Evolutionary conservation across 2,329 filamentous ascomycete genomes (phyloP), one percentile per base, ranked within the genome.

Genomic region (Biscogniauxia sp.): DNA sequence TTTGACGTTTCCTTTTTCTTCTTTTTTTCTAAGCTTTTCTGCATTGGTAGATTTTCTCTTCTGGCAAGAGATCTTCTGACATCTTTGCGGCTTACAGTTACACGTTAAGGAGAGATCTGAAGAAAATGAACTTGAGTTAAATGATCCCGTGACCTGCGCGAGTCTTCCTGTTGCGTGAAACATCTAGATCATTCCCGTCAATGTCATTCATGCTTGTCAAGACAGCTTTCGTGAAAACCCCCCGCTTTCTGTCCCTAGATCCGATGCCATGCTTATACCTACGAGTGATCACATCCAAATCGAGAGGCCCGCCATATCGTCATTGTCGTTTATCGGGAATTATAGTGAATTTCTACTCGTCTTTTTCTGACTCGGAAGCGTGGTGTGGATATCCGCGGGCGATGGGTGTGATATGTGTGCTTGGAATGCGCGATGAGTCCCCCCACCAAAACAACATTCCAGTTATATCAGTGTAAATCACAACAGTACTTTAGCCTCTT

Each of bases 31-130:
- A 56, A 54, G 58, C 56, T 60, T n/a, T n/a, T 61, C 55, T 60
- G 52, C 59, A 64, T 56, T 51, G 53, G 55, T 56, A 59, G 57
- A 56, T 58, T 53, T 63, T 69, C 62, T 67, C 68, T 70, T 70
- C 66, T 59, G 62, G 66, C 54, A 69, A 64, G 68, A 62, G 65
- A 63, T 68, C 55, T 63, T 41, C 37, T 49, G 59, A 60, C 53
- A 55, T 13, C n/a, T 53, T 55, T 52, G 32, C 55, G 53, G 54
- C 63, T 57, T 60, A 64, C 60, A n/a, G 37, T 45, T 56, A 62
- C 53, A 53, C 54, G 57, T 61, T 57, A 45, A 65, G 57, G 54
- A 65, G 56, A 59, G 65, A 65, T 64, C 59, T 61, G 60, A 41
- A 62, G 20, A 56, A 51, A 54, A 55, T 23, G 54, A 56, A 61